Conservation (phyloP, 2,329 filamentous ascomycete genomes). For the Fusarium nelsonii region DNA sequence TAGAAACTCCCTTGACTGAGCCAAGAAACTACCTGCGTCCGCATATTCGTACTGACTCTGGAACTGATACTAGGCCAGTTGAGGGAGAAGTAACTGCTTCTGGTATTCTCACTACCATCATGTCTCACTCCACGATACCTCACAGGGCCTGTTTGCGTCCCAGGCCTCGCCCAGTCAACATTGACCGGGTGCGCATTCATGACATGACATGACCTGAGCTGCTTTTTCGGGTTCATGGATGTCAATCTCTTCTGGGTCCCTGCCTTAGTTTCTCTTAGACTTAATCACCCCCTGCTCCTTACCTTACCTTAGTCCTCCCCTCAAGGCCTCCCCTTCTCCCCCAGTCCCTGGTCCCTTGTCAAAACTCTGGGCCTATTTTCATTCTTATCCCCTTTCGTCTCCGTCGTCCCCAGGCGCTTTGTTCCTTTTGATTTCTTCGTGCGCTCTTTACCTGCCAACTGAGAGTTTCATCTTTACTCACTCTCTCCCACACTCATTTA, state of each 20-base stretch:
- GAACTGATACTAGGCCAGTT: conserved; percentile 29
- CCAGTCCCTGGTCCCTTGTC: conserved; percentile 36
- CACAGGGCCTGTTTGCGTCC: conserved; percentile 33
- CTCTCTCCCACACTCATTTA: conserved; percentile 70
- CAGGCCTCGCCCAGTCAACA: neutral
- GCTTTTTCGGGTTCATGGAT: conserved; percentile 23
- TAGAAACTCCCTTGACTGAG: conserved; percentile 22
- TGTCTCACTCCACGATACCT: conserved; percentile 28
- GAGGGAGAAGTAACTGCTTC: conserved; percentile 22
- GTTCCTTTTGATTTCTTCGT: conserved; percentile 47
- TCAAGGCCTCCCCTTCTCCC: conserved; percentile 23
- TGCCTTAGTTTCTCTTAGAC: conserved; percentile 15
- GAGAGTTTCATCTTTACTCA: conserved; percentile 59
- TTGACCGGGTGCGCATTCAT: conserved; percentile 31
- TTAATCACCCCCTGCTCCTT: conserved; percentile 20
- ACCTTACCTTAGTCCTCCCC: conserved; percentile 24
- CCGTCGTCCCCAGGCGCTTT: conserved; percentile 44
- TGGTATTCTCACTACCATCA: conserved; percentile 17
- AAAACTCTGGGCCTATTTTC: conserved; percentile 43
- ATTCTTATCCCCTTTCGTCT: conserved; percentile 48
- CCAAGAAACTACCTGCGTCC: neutral
- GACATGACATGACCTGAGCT: neutral
- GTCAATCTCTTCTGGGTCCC: conserved; percentile 35
- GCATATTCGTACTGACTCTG: conserved; percentile 11
- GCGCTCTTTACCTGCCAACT: conserved; percentile 62